Conservation (phyloP, 345 rosid genomes). For the Eucalyptus fibrosa region DNA sequence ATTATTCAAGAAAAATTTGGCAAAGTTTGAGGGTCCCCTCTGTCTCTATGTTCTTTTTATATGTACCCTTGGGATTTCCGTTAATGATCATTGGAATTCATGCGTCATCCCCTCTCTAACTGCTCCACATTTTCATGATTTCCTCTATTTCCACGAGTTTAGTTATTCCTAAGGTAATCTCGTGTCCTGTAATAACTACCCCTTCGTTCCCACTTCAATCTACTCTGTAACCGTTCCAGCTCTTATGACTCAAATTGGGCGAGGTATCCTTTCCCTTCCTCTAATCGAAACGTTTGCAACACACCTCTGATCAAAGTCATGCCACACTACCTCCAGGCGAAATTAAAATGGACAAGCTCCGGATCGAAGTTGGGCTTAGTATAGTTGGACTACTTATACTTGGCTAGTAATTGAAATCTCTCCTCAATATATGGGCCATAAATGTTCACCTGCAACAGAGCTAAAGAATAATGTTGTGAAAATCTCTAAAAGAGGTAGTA, state of each 20-base stretch:
- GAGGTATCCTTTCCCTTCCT: background rate
- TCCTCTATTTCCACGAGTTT: background rate
- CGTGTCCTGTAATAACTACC: background rate
- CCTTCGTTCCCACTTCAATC: background rate
- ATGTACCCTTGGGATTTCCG: background rate
- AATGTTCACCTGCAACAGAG: background rate
- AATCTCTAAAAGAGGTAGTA: background rate
- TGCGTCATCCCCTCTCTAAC: background rate
- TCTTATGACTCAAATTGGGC: no score
- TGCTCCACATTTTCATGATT: background rate
- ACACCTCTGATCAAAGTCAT: background rate
- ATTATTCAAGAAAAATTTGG: no score
- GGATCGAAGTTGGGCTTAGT: background rate
- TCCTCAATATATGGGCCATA: background rate
- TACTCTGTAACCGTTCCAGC: no score
- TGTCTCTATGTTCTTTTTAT: no score
- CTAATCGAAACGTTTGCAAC: background rate
- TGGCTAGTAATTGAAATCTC: background rate
- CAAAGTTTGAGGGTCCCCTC: background rate
- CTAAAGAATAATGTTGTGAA: background rate
- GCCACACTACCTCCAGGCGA: background rate
- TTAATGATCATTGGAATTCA: background rate
- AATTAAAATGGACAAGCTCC: background rate
- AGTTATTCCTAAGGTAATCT: background rate
- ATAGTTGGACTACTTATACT: background rate